phyloP scores from a whole-genome alignment of 148 eudicot genomes.

The Chenopodium quinoa region DNA sequence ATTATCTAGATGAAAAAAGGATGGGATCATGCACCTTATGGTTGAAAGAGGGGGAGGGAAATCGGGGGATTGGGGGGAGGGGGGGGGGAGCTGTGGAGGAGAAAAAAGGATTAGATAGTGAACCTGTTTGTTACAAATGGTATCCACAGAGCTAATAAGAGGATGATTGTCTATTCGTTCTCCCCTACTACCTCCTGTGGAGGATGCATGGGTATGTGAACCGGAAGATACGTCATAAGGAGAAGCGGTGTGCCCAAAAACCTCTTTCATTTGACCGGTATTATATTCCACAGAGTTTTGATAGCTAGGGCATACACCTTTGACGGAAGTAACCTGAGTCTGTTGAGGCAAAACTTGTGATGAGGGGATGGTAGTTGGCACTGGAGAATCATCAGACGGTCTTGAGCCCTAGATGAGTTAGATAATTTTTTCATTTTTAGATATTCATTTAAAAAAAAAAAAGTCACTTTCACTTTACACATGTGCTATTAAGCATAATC shows the following conservation, averaged over 20 bases:
- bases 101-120: background rate
- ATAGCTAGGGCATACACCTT: constrained; percentile 51
- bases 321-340: constrained; percentile 55
- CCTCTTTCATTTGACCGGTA: constrained; percentile 52
- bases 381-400: constrained; percentile 48
- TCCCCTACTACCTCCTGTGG: constrained; percentile 52
- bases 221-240: constrained; percentile 67
- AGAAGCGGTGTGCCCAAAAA: constrained; percentile 56
- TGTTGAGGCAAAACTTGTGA: constrained; percentile 54
- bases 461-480: background rate
- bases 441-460: background rate
- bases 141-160: constrained; percentile 52
- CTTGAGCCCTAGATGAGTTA: constrained; percentile 46
- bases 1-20: background rate
- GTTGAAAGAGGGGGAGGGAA: no score
- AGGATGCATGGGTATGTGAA: constrained; percentile 51
- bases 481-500: background rate
- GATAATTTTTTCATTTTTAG: background rate
- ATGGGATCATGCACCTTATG: background rate
- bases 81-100: background rate
- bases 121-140: constrained; percentile 68
- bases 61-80: background rate
- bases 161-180: constrained; percentile 52
- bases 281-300: constrained; percentile 53
- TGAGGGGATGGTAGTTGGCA: constrained; percentile 44